Conservation (phyloP, 2,329 filamentous ascomycete genomes). For the Beauveria asiatica region DNA sequence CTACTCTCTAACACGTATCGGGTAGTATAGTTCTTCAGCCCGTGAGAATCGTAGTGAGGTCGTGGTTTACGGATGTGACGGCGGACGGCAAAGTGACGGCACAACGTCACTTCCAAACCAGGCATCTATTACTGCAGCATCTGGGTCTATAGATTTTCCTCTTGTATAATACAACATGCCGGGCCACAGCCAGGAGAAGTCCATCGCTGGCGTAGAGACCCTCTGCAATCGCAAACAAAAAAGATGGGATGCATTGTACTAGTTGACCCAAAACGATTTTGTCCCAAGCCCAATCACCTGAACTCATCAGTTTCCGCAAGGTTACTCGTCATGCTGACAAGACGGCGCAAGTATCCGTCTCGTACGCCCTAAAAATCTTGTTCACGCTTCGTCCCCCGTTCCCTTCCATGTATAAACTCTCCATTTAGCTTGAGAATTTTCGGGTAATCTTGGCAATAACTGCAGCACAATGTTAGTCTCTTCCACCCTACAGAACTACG, state of each 20-base stretch:
- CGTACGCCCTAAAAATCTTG: not conserved
- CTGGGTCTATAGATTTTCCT: constrained; percentile 17
- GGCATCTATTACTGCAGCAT: constrained; percentile 19
- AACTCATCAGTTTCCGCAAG: not conserved
- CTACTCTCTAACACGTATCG: no score
- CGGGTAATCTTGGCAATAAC: constrained; percentile 94
- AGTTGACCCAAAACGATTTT: not conserved
- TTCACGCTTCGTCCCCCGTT: not conserved
- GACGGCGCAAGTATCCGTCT: not conserved
- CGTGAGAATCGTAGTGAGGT: no score
- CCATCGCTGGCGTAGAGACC: not conserved
- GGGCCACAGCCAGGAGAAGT: not conserved
- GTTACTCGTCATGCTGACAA: not conserved
- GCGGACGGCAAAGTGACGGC: no score
- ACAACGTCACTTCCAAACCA: not conserved
- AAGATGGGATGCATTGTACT: not conserved
- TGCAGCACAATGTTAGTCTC: constrained; percentile 28
- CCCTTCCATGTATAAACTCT: constrained; percentile 9
- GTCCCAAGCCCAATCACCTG: not conserved
- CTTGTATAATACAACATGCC: constrained; percentile 25
- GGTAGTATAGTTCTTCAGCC: no score
- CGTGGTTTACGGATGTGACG: no score
- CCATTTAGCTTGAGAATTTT: constrained; percentile 61
- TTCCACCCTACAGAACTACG: not conserved
- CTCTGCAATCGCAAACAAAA: not conserved